Conservation (phyloP, 768 basidiomycete species). For the Thelephora aurantiotincta region DNA sequence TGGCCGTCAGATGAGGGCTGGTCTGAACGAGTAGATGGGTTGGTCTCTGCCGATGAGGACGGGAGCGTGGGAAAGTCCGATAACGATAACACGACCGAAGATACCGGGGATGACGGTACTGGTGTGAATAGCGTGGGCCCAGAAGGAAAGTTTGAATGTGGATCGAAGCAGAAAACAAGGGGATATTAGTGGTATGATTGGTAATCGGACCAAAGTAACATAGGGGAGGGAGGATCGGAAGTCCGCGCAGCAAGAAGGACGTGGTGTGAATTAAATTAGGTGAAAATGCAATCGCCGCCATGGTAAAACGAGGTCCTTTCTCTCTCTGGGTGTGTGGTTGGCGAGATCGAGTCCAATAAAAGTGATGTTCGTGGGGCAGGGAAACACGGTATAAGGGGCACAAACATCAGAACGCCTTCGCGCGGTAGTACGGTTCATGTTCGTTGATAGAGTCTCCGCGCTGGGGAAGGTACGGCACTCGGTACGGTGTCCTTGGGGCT, state of each 20-base stretch:
- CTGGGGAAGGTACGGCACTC: constrained; percentile 77
- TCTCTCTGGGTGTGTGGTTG: neutral
- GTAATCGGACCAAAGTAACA: constrained; percentile 7
- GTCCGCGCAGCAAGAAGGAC: neutral
- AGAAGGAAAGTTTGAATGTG: constrained; percentile 1
- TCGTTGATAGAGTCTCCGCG: constrained; percentile 68
- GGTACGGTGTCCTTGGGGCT: constrained; percentile 67
- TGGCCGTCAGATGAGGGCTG: constrained; percentile 14
- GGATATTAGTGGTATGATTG: neutral
- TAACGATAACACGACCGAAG: constrained; percentile 39
- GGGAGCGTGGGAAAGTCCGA: constrained; percentile 65
- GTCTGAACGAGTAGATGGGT: constrained; percentile 14
- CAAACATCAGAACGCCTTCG: constrained; percentile 13
- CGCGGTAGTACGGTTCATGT: constrained; percentile 33
- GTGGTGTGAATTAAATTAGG: neutral
- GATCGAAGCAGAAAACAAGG: constrained; percentile 12
- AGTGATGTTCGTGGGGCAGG: constrained; percentile 20
- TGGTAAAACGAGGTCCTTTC: neutral
- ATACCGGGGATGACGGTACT: constrained; percentile 21
- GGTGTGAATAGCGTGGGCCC: constrained; percentile 19
- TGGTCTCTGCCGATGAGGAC: constrained; percentile 18
- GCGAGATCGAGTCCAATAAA: neutral
- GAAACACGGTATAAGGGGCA: constrained; percentile 13
- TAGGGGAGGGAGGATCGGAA: constrained; percentile 16
- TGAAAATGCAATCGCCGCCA: neutral